Evolutionary conservation across 176 grass and related monocot species (phyloP).

Genomic region (Canna indica): DNA sequence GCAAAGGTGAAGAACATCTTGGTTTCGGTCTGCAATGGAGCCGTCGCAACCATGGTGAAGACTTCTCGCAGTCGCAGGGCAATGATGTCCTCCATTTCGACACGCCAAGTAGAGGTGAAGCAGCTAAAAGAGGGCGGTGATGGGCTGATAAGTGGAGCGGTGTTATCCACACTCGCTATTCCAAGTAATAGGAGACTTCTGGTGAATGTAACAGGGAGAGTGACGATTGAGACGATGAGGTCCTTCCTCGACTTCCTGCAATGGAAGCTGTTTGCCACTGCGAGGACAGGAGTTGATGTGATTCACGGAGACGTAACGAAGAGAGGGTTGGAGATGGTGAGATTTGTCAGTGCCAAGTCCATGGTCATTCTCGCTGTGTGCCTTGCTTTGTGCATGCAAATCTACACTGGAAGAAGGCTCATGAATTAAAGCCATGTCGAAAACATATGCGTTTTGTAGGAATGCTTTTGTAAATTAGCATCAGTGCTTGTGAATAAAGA

Average conservation of each 20-base stretch:
- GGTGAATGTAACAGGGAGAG: slow-evolving; percentile 59
- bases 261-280: slow-evolving; percentile 38
- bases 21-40: slow-evolving; percentile 77
- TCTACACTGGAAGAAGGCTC: slow-evolving; percentile 52
- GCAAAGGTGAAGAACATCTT: slow-evolving; percentile 69
- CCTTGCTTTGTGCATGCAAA: slow-evolving; percentile 70
- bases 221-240: slow-evolving; percentile 46
- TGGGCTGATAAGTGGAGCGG: slow-evolving; percentile 11
- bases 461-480: background rate
- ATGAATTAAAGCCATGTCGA: background rate
- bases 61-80: slow-evolving; percentile 53
- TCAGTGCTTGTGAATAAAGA: background rate
- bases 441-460: too few relatives aligned
- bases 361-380: slow-evolving; percentile 62
- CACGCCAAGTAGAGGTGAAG: background rate
- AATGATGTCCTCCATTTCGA: background rate
- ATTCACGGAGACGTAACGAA: slow-evolving; percentile 38
- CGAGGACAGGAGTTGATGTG: slow-evolving; percentile 29
- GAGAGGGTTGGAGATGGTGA: slow-evolving; percentile 40
- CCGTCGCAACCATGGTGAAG: slow-evolving; percentile 62
- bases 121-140: background rate
- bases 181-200: slow-evolving; percentile 51
- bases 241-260: slow-evolving; percentile 66
- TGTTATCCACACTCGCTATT: slow-evolving; percentile 42
- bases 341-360: slow-evolving; percentile 60